Conservation (phyloP, 1,139 yeast species). For the Zygosaccharomyces sapae region DNA sequence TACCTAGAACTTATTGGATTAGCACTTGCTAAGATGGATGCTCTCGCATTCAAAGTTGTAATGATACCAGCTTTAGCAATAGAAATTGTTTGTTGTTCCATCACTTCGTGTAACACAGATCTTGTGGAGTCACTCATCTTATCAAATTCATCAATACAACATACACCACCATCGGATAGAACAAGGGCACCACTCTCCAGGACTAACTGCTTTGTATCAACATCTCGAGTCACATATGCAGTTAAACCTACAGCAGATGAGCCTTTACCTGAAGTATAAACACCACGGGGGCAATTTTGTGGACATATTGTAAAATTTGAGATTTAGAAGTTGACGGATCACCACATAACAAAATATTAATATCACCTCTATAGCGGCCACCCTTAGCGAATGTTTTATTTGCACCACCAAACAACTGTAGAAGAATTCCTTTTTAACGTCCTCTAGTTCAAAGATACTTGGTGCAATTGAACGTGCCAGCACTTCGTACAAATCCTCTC, state of each 20-base stretch:
- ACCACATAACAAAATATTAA: constrained; percentile 86
- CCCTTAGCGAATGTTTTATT: constrained; percentile 86
- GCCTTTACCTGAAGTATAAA: constrained; percentile 97
- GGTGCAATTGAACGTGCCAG: constrained; percentile 92
- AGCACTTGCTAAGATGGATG: constrained; percentile 93
- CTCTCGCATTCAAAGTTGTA: constrained; percentile 92
- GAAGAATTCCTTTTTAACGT: constrained; percentile 87
- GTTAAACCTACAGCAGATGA: constrained; percentile 99
- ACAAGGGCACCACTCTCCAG: constrained; percentile 96
- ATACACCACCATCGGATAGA: constrained; percentile 94
- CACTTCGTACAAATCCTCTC: constrained; percentile 83
- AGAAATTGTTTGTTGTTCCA: constrained; percentile 98
- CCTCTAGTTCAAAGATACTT: constrained; percentile 91
- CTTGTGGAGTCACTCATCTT: constrained; percentile 94
- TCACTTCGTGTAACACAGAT: constrained; percentile 94
- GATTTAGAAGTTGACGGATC: constrained; percentile 98
- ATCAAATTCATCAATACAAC: constrained; percentile 98
- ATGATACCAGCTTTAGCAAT: constrained; percentile 98
- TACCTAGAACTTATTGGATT: constrained; percentile 97
- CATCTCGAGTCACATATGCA: constrained; percentile 91
- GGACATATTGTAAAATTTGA: constrained; percentile 88
- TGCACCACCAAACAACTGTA: constrained; percentile 94
- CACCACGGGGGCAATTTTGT: constrained; percentile 94
- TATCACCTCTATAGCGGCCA: constrained; percentile 94
- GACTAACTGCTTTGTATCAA: constrained; percentile 88